Evolutionary conservation across 495 filamentous ascomycete genomes (phyloP), one percentile per base, ranked within the genome.

Genomic region (Aspergillus avenaceus): DNA sequence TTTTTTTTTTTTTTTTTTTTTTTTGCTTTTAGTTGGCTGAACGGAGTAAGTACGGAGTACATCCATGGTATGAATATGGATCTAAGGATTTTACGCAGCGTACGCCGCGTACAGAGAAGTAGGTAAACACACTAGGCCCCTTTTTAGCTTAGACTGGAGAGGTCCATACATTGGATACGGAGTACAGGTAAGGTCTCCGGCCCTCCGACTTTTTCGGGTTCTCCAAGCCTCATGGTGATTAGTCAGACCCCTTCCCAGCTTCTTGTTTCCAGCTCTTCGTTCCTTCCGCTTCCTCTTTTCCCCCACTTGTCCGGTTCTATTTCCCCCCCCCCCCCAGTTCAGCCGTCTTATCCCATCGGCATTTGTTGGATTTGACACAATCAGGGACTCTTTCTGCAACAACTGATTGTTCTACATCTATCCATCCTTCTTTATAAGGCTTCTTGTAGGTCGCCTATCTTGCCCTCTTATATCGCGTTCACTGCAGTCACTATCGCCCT

Each of bases 401-500:
- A 13, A 24, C 32, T 49, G 46, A 43, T 34, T 50, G 47, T 46
- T 32, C 25, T 47, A 36, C 49, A 38, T 38, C 34, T 18, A 47
- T 41, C 59, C 57, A 59, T 62, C 50, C 49, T 51, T 50, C 50
- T 53, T 56, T 50, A 36, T 47, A 61, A 62, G 71, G 71, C 67
- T 71, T 74, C 67, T 74, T 72, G 71, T 74, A 74, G 71, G 71
- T 74, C 54, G 68, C 69, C 66, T 71, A 52, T 56, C 62, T 65
- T 57, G 49, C 52, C 47, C 47, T 61, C 55, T 47, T 44, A 54
- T 59, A 51, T 63, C 53, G 38, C 38, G 53, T 60, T 53, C 41
- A 40, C 46, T 47, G 45, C 32, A 43, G 42, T 32, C 51, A 50
- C 28, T 16, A 29, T 32, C 42, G 45, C 45, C 50, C 36, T 54